Evolutionary conservation across 495 filamentous ascomycete species (phyloP), one percentile per base, ranked within the genome.

Genomic region (Penicillium cinerascens): DNA sequence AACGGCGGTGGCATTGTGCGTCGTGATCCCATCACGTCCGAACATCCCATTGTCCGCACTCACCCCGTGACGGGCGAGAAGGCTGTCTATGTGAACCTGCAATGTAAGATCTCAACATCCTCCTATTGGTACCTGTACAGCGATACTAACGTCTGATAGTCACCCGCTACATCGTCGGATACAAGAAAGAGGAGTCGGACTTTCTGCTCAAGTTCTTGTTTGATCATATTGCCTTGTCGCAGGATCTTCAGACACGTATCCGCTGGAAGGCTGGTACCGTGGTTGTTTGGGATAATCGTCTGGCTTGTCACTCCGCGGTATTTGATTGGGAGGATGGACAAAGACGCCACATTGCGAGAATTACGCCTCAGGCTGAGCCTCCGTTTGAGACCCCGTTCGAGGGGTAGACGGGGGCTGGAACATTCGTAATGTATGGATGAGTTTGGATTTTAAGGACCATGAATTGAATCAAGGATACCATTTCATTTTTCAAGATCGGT

Each of bases 321-420:
- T 77, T 90, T 17, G 89, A 92, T 67, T 95, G 88, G 88, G 82
- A 86, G 60, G 82, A 82, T 71, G 88, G 88, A 3, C 82, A 87
- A 71, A 76, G 91, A 51, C 77, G 90, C 39, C 90, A 95, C 71
- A 67, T 95, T 47, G 90, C 88, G 3, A 76, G 91, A 35, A 87
- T 95, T 61, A 92, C 90, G 8, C 88, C 91, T 2, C 89, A 93
- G 68, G 90, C 87, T 0, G 90, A 95, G 73, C 57, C 66, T 39
- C 88, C 87, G 5, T 85, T 73, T 60, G 86, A 92, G 75, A 77
- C 74, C 0, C 72, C 73, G 1, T 77, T 75, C 52, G 72, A 76
- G 11, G 85, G 13, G 67, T 84, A 71, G 25, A 13, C 7, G 18
- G 6, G 9, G 1, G 21, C 3, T 50, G 8, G 7, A n/a, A 15